Conservation (phyloP, 1,284 basidiomycete genomes). For the Bjerkandera adusta region DNA sequence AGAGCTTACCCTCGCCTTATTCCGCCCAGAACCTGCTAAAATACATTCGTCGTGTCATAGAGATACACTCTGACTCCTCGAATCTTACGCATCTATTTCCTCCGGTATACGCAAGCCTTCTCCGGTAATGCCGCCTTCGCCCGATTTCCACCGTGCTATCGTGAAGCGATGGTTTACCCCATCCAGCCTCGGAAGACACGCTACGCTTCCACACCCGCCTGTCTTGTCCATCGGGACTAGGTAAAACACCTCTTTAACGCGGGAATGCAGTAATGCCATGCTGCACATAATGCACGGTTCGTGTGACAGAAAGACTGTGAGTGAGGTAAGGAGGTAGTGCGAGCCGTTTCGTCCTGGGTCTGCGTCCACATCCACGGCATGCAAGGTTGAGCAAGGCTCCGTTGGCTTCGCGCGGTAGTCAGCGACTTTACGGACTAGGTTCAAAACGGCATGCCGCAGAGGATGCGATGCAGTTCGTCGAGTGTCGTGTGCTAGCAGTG, state of each 20-base stretch:
- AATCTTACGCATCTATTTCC: constrained; percentile 39
- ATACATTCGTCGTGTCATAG: neutral
- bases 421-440: constrained; percentile 68
- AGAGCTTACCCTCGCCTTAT: no score
- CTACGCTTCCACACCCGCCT: constrained; percentile 71
- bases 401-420: constrained; percentile 44
- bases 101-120: constrained; percentile 35
- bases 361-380: constrained; percentile 13
- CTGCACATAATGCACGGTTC: constrained; percentile 96
- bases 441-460: constrained; percentile 80
- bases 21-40: neutral
- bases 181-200: constrained; percentile 71
- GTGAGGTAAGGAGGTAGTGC: constrained; percentile 83
- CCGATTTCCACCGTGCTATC: constrained; percentile 55
- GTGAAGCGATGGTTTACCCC: constrained; percentile 83
- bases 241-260: constrained; percentile 83
- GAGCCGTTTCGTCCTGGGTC: constrained; percentile 50
- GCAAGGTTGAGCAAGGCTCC: neutral
- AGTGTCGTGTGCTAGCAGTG: constrained; percentile 69
- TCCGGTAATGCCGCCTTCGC: constrained; percentile 11
- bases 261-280: constrained; percentile 90
- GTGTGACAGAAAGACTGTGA: constrained; percentile 84
- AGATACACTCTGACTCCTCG: neutral
- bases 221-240: constrained; percentile 68
- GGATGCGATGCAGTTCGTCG: constrained; percentile 68